Base-by-base conservation (phyloP, 805 yeast species). In the Lipomyces yamanashiensis region DNA sequence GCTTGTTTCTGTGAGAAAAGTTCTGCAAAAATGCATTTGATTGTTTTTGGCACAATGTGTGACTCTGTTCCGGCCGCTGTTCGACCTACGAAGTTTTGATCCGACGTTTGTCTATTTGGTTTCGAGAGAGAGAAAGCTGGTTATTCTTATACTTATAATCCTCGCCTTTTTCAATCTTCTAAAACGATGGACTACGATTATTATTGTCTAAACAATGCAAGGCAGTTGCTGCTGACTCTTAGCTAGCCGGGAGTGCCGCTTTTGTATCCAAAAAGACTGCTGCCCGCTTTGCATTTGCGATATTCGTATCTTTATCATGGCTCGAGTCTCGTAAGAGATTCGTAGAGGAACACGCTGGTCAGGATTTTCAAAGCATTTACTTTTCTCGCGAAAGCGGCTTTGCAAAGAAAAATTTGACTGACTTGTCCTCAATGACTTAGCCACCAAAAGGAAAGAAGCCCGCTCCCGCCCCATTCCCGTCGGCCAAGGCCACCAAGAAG, bases 401-500 rank as follows among this genome's bases (percentile, higher is more conserved):
- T 39, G 44, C 44, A n/a, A 48, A 43, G 53, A 65, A 23, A 37
- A 63, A 44, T 15, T 34, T 51, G 51, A 58, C 69, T 66, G 64
- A 66, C 67, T 44, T 57, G 47, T 63, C 74, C 81, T 79, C 81
- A 79, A 79, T 79, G 83, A 80, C 57, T 53, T 80, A 81, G 84
- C 87, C 87, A 78, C 82, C 89, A 75, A 84, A 83, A 81, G 78
- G 77, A 73, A 87, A 85, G 85, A 92, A 90, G 87, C 96, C 91
- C 77, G 98, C 97, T 77, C 96, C 98, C 85, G 93, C 98, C 80
- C 99, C 99, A 82, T 88, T 92, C 80, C 92, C 97, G 78, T 78
- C 90, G 67, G 72, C 79, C 74, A 85, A 89, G 82, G 76, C 84
- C 56, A 67, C 74, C 66, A 63, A 77, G 66, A 76, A 82, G 72